Percentiles rank a stretch among this genome's conserved stretches.
Evolutionary conservation across 2,329 filamentous ascomycete species (phyloP).

Genomic region (Xylariaceae sp.): DNA sequence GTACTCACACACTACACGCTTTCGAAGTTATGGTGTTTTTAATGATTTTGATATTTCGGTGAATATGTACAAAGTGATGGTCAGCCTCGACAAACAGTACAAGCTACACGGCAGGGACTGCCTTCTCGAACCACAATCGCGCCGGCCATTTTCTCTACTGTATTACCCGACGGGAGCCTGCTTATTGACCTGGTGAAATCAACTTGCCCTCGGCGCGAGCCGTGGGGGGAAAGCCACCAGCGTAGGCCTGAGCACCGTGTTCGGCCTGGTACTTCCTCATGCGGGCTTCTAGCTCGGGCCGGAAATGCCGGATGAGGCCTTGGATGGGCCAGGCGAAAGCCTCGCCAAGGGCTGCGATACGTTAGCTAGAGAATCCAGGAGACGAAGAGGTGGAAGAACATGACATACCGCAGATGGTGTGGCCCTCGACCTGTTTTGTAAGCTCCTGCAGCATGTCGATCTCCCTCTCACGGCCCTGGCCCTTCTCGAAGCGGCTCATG

Average conservation of each 20-base stretch:
- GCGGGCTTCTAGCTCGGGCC: conserved; percentile 86
- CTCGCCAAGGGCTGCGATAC: conserved; percentile 68
- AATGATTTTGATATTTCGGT: conserved; percentile 6
- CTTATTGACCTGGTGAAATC: conserved; percentile 83
- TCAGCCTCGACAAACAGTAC: conserved; percentile 9
- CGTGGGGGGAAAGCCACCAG: conserved; percentile 80
- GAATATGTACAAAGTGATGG: conserved; percentile 16
- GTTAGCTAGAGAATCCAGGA: conserved; percentile 20
- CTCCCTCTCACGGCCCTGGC: conserved; percentile 79
- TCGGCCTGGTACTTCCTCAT: conserved; percentile 73
- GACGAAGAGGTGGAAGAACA: not conserved
- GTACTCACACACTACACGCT: conserved; percentile 5
- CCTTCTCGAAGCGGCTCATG: conserved; percentile 92
- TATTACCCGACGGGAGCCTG: conserved; percentile 4
- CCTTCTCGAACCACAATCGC: conserved; percentile 7
- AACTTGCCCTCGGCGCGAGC: conserved; percentile 71
- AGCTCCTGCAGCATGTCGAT: conserved; percentile 99
- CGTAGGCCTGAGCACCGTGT: conserved; percentile 66
- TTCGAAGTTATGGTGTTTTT: conserved; percentile 2
- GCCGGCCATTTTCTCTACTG: conserved; percentile 8
- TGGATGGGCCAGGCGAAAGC: conserved; percentile 98
- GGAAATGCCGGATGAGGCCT: conserved; percentile 95
- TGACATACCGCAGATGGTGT: conserved; percentile 87
- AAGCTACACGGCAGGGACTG: conserved; percentile 8
- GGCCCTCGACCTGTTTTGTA: conserved; percentile 98